A percentile compares a stretch with the other conserved stretches of the same genome.
Evolutionary conservation across 352 stramenopile species (phyloP).

Genomic region (Pythium volutum): DNA sequence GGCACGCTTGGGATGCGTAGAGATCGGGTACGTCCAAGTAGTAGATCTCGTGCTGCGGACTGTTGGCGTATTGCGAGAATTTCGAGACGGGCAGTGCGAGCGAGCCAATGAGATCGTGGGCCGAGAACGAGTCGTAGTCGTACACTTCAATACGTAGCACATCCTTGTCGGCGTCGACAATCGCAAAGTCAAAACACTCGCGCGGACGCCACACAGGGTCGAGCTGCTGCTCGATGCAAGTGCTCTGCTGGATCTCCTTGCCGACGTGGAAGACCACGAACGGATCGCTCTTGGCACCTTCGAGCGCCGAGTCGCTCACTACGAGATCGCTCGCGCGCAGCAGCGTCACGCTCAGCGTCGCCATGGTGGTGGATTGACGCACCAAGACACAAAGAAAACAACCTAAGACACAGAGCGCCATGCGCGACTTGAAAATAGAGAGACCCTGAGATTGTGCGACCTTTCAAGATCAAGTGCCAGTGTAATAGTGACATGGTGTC

Average conservation of each 20-base stretch:
- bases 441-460: not conserved
- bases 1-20: constrained; percentile 41
- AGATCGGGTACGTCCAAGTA: constrained; percentile 39
- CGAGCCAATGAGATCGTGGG: constrained; percentile 60
- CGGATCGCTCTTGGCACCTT: constrained; percentile 66
- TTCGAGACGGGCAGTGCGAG: constrained; percentile 51
- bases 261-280: constrained; percentile 64
- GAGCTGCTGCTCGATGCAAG: constrained; percentile 58
- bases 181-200: constrained; percentile 59
- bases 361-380: constrained; percentile 34
- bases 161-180: constrained; percentile 37
- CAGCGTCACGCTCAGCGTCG: constrained; percentile 50
- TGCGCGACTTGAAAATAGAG: not conserved
- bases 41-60: constrained; percentile 50
- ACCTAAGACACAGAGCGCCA: not conserved
- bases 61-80: constrained; percentile 39
- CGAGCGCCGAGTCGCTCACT: constrained; percentile 55
- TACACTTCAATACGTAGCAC: constrained; percentile 58
- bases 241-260: constrained; percentile 49
- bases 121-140: constrained; percentile 63
- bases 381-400: not conserved
- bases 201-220: constrained; percentile 60
- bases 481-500: too few relatives aligned
- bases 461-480: not conserved
- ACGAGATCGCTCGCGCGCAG: constrained; percentile 47